Base-by-base conservation (phyloP, 148 eudicot genomes). In the Chenopodium album region DNA sequence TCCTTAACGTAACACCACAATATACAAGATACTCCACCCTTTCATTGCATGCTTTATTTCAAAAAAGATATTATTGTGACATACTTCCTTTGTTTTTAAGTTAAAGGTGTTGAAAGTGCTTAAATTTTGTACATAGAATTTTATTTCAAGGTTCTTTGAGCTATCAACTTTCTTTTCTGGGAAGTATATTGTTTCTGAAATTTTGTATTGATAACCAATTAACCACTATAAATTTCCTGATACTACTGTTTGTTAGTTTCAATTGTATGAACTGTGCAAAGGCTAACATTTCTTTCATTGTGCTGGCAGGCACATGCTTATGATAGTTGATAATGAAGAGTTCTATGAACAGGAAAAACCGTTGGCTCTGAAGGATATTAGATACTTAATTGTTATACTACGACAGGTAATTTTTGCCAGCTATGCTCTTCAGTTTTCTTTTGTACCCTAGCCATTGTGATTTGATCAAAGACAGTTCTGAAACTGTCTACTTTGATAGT, bases 301-400 rank as follows among this genome's bases (percentile, higher is more conserved):
- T 86, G 60, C 10, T 84, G 82, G 74, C 89, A 96, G 99, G 93
- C 93, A 96, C 88, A 96, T 96, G 99, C 98, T 96, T 78, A 92
- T 86, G 92, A 89, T 96, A 79, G 97, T 96, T 89, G 99, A 94
- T 79, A 96, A 94, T 85, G 99, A 96, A 88, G 99, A 96, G 85
- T 96, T 96, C 78, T 96, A 96, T 80, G 99, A 94, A 82, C 91
- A 90, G 79, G 99, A 96, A 87, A 96, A 89, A 83, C 99, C 99
- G 23, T 85, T 96, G 66, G 89, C 97, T 10, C 87, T 94, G 79
- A 88, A 84, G 88, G 99, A 96, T 84, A 91, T 94, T 78, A 92
- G 92, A 92, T 81, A 81, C 81, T 86, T 96, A 79, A 94, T 96
- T 88, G 92, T 89, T 79, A 94, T 96, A 80, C 86, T 96, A 70